These are phyloP conservation scores for Orbilia quercus DNA, from an alignment of 2,329 filamentous ascomycete genomes.

Conservation along the genomic window DNA sequence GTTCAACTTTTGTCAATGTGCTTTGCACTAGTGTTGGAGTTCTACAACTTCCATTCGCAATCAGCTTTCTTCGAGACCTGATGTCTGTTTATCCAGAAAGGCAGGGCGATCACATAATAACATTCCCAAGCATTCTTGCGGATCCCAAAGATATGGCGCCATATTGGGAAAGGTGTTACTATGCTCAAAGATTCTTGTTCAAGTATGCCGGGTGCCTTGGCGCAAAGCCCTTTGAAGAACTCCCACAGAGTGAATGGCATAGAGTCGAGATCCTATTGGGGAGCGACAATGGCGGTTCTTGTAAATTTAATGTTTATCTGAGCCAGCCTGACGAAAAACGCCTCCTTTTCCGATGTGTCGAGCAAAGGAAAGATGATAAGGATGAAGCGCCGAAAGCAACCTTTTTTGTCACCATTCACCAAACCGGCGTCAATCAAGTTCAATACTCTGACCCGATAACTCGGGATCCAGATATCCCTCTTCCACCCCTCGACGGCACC, in stretches of 20 bases:
- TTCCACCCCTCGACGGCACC: conserved; percentile 39
- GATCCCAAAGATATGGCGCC: conserved; percentile 38
- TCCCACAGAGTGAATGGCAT: conserved; percentile 41
- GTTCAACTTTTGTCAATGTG: conserved; percentile 41
- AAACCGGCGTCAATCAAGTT: conserved; percentile 49
- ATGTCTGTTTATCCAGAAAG: conserved; percentile 18
- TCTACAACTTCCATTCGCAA: conserved; percentile 41
- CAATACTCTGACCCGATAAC: conserved; percentile 45
- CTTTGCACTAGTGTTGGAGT: conserved; percentile 46
- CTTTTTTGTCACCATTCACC: conserved; percentile 51
- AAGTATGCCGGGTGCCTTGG: conserved; percentile 36
- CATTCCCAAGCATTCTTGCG: conserved; percentile 36
- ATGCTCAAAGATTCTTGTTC: conserved; percentile 29
- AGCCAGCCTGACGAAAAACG: conserved; percentile 48
- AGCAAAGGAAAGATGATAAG: conserved; percentile 29
- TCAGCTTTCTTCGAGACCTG: conserved; percentile 36
- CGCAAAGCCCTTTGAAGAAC: conserved; percentile 31
- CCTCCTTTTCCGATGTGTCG: conserved; percentile 46
- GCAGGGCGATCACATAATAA: conserved; percentile 48
- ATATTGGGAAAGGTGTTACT: conserved; percentile 53
- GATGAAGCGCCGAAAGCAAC: conserved; percentile 44
- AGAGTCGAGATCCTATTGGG: conserved; percentile 45
- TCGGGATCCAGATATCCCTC: conserved; percentile 24
- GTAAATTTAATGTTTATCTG: conserved; percentile 44
- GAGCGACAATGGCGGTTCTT: conserved; percentile 23